Base-by-base conservation (phyloP, 352 stramenopile species). In the Plasmopara muralis region DNA sequence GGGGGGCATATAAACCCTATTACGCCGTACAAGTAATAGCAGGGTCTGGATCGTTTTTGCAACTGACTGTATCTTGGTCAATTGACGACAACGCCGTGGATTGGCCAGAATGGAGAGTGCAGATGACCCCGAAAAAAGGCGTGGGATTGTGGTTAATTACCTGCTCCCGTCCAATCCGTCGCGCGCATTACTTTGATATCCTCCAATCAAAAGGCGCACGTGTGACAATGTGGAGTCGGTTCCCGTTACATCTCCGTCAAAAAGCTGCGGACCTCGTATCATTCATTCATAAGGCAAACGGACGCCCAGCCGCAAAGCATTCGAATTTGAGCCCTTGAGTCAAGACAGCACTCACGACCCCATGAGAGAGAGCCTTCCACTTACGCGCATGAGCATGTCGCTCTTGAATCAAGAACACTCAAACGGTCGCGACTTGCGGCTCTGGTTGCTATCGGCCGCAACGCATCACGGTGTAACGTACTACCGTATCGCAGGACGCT, bases 401-500 rank as follows among this genome's bases (percentile, higher is more conserved):
- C 35, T 66, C 43, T 61, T 86, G 57, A 85, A 85, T 55, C 56
- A 69, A 43, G 49, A 49, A 13, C 66, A 77, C 12, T 61, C 70
- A 28, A 50, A 62, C 33, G 72, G 62, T 8, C 74, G 77, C 10
- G 60, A 78, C 28, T 57, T 90, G 42, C 74, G 77, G 28, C 70
- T 91, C 13, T 91, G 72, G 72, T 60, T 91, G 57, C 68, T 91
- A 25, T 83, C 76, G 15, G 64, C 81, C 25, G 48, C 62, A 16
- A 72, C 73, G 9, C 52, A 74, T 25, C 72, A 80, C 42, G 77
- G 69, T 33, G 62, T 73, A 31, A 86, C 80, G 51, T 77, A 70
- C 47, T 91, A 89, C 62, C 74, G 76, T 15, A 60, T 91, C 44
- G 81, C 72, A 0, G 81, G 81, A 0, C 76, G 81, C 10, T 88